Conservation (phyloP, 306 rosid species). For the Neltuma alba region DNA sequence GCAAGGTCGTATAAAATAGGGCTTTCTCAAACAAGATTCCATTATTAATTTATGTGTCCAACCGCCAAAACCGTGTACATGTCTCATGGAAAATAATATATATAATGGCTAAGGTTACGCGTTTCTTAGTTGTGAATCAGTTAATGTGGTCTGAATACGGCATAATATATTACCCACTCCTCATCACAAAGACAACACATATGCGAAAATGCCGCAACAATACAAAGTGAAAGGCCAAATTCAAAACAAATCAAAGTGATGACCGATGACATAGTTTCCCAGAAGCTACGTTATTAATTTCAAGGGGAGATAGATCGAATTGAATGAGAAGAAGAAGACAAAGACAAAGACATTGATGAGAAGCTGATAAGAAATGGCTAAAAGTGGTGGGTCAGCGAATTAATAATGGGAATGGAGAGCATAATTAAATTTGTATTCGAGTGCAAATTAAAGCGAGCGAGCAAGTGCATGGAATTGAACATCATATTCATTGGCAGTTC, state of each 20-base stretch:
- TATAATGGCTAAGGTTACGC: constrained; percentile 9
- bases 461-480: background rate
- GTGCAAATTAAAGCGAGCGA: background rate
- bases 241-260: background rate
- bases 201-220: background rate
- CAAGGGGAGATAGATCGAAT: background rate
- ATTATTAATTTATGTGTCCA: background rate
- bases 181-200: background rate
- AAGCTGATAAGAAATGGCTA: background rate
- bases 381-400: background rate
- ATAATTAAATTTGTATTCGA: background rate
- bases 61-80: constrained; percentile 23
- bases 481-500: background rate
- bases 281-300: background rate
- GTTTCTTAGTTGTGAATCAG: constrained; percentile 28
- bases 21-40: background rate
- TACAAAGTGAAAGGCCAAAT: background rate
- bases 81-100: background rate
- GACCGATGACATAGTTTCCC: background rate
- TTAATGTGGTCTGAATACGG: constrained; percentile 5
- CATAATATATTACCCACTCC: background rate
- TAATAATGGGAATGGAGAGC: background rate
- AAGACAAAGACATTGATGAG: background rate
- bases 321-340: background rate
- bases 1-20: background rate